Evolutionary conservation across 225 moss, liverwort and hornwort species (phyloP), one percentile per base, ranked within the genome.

Genomic region (Bryoerythrophyllum caledonicum): DNA sequence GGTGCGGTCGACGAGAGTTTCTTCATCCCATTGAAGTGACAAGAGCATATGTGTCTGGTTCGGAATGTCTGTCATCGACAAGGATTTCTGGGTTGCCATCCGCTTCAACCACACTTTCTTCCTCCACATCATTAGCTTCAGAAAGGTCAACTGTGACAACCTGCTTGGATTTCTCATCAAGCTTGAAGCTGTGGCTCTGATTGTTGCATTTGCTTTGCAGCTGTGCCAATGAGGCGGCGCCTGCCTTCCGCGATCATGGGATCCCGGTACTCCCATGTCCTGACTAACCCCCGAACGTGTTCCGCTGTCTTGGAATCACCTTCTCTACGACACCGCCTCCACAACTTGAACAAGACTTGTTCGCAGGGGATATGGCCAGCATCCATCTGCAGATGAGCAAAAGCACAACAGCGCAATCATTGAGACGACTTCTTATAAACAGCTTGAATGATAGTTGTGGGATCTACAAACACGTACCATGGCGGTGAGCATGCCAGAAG

Each of bases 261-360:
- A 65, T 93, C 90, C 37, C 72, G 24, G 23, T 89, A 86, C 56
- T 91, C 94, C 56, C 88, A 59, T 20, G 71, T 78, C 49, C 35
- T 83, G 59, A 85, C 38, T 57, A 87, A 74, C 12, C 19, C 25
- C 65, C 77, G 79, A 26, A 89, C 35, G 56, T 80, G 6, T 12
- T 68, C 79, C 38, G 74, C 65, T 35, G 86, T 75, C 70, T 71
- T 86, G 9, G 43, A 10, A 64, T 90, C 83, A 32, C 70, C 72
- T 78, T 91, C 90, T 83, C 85, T 89, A 65, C 84, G 65, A 77
- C 81, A 91, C 44, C 95, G 88, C 80, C 93, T 90, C 90, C 87
- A 91, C 38, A 96, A 73, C 70, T 84, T 90, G 58, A 65, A 63
- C 58, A 86, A 35, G 27, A 74, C 68, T 13, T 83, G 83, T 60